phyloP scores from a whole-genome alignment of 1,284 basidiomycete genomes.

The Vanrija pseudolonga region DNA sequence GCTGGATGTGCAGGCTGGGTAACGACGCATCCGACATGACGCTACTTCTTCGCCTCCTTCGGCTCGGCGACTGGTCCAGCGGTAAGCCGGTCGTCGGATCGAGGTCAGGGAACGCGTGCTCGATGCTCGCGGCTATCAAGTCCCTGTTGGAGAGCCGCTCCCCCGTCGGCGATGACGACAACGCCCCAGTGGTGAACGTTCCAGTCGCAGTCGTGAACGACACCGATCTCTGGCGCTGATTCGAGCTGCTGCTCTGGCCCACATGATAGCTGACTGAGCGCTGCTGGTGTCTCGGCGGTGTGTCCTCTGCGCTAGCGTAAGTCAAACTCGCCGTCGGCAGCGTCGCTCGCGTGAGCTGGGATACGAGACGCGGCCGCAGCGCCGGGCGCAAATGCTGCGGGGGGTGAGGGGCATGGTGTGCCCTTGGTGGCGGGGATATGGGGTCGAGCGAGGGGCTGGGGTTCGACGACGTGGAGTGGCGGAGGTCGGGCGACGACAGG shows the following conservation, averaged over 20 bases:
- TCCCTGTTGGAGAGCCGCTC: too few species aligned
- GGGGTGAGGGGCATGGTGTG: not conserved
- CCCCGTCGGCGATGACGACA: slow-evolving; percentile 7
- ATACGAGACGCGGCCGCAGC: slow-evolving; percentile 31
- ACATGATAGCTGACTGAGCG: not conserved
- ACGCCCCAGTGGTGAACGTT: not conserved
- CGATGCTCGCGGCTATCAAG: not conserved
- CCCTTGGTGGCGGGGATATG: slow-evolving; percentile 1
- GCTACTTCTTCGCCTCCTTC: not conserved
- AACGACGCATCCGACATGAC: slow-evolving; percentile 12
- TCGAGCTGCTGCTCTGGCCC: slow-evolving; percentile 1
- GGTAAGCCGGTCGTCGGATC: slow-evolving; percentile 43
- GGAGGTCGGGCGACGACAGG: not conserved
- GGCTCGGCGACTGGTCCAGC: not conserved
- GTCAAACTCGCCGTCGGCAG: slow-evolving; percentile 33
- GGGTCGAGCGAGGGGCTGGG: not conserved
- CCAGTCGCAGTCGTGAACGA: not conserved
- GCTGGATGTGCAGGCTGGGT: slow-evolving; percentile 37
- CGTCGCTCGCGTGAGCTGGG: slow-evolving; percentile 34
- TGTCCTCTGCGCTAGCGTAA: slow-evolving; percentile 16
- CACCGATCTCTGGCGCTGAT: not conserved
- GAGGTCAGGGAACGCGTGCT: slow-evolving; percentile 37
- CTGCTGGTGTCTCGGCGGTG: not conserved
- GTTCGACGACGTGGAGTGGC: slow-evolving; percentile 1
- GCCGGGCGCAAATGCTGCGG: not conserved